phyloP scores from a whole-genome alignment of 1,139 yeast genomes.

The Hyphopichia wangnamkhiaoensis region DNA sequence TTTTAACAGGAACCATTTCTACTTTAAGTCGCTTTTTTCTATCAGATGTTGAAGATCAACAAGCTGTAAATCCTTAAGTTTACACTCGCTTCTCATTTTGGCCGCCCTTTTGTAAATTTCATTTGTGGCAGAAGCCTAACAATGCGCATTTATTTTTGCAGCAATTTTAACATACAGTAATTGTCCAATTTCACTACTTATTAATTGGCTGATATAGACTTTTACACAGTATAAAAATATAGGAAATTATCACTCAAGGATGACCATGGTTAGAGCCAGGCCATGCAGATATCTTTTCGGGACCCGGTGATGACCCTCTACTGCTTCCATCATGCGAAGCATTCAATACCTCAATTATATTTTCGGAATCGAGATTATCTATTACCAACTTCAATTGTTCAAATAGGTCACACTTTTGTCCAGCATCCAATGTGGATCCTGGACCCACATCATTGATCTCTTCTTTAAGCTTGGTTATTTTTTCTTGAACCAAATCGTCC shows the following conservation, averaged over 20 bases:
- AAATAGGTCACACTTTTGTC: slow-evolving; percentile 13
- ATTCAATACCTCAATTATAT: slow-evolving; percentile 19
- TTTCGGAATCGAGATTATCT: slow-evolving; percentile 16
- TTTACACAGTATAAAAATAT: background rate
- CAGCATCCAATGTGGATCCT: slow-evolving; percentile 12
- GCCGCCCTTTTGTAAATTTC: no score
- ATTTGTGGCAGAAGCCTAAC: no score
- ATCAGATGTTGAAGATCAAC: no score
- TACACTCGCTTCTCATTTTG: no score
- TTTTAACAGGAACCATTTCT: no score
- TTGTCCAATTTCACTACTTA: no score
- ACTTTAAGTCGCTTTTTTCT: no score
- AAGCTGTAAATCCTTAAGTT: no score
- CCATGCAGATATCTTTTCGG: slow-evolving; percentile 59
- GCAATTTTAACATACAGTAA: no score
- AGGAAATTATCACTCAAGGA: slow-evolving; percentile 32
- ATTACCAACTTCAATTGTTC: slow-evolving; percentile 19
- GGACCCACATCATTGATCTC: slow-evolving; percentile 4
- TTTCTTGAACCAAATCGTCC: slow-evolving; percentile 45
- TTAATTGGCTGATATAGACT: no score
- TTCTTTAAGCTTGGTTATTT: slow-evolving; percentile 18
- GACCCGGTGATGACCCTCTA: slow-evolving; percentile 33
- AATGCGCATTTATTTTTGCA: no score
- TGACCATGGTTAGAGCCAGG: slow-evolving; percentile 71
- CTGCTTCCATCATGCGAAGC: slow-evolving; percentile 19